A percentile compares a stretch with the other conserved stretches of the same genome.
Evolutionary conservation across 148 eudicot genomes (phyloP).

Genomic region (Rhododendron simsii): DNA sequence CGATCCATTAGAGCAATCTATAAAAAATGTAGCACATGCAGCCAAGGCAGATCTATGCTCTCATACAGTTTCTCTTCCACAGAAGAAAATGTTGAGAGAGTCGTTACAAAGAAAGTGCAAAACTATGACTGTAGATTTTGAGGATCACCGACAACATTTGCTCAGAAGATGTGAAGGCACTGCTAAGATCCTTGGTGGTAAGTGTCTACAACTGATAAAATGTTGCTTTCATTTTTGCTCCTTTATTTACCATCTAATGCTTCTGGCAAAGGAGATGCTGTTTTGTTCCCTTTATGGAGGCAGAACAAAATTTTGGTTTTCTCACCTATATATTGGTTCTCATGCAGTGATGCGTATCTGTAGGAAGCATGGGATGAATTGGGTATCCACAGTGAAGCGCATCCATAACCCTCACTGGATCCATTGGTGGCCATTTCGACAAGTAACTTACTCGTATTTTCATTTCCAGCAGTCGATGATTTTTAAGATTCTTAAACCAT

Average conservation of each 20-base stretch:
- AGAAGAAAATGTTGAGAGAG: not conserved
- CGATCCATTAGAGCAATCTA: not conserved
- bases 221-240: not conserved
- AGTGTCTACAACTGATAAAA: not conserved
- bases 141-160: not conserved
- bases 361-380: not conserved
- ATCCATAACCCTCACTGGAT: not conserved
- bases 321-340: not conserved
- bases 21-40: not conserved
- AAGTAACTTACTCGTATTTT: not conserved
- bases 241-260: not conserved
- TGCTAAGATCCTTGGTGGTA: not conserved
- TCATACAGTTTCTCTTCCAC: not conserved
- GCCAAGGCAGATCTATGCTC: not conserved
- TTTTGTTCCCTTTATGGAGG: not conserved
- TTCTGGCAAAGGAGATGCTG: not conserved
- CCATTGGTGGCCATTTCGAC: not conserved
- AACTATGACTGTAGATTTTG: not conserved
- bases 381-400: not conserved
- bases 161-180: not conserved
- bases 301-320: not conserved
- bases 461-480: not conserved
- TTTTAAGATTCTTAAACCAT: not conserved
- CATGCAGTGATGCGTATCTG: not conserved
- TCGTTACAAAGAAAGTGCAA: not conserved